phyloP scores from a whole-genome alignment of 805 yeast genomes.

The Peterozyma xylosa region DNA sequence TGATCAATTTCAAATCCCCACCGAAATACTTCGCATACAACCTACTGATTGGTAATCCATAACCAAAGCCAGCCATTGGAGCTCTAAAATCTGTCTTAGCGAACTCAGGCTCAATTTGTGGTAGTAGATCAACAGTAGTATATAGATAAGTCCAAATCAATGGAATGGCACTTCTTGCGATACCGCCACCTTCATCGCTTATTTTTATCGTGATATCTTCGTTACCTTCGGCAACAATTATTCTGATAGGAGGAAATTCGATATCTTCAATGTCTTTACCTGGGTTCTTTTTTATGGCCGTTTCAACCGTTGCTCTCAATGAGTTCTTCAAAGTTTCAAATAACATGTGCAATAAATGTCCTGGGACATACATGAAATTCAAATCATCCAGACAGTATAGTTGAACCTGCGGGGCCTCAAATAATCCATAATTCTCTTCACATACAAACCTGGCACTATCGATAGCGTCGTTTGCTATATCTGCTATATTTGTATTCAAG shows the following conservation, averaged over 20 bases:
- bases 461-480: slow-evolving; percentile 79
- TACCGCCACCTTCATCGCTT: slow-evolving; percentile 93
- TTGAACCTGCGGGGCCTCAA: slow-evolving; percentile 80
- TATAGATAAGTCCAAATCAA: slow-evolving; percentile 87
- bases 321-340: slow-evolving; percentile 86
- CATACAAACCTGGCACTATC: slow-evolving; percentile 88
- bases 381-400: slow-evolving; percentile 71
- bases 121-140: slow-evolving; percentile 76
- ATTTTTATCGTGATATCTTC: slow-evolving; percentile 89
- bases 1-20: slow-evolving; percentile 78
- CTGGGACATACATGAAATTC: slow-evolving; percentile 87
- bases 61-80: slow-evolving; percentile 93
- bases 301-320: slow-evolving; percentile 82
- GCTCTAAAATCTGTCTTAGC: slow-evolving; percentile 66
- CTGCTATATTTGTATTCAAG: slow-evolving; percentile 75
- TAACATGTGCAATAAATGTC: slow-evolving; percentile 85
- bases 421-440: slow-evolving; percentile 82
- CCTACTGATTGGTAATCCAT: slow-evolving; percentile 81
- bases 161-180: slow-evolving; percentile 76
- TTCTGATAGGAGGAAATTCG: slow-evolving; percentile 75
- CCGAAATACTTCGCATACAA: slow-evolving; percentile 87
- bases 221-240: slow-evolving; percentile 80
- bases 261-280: slow-evolving; percentile 49
- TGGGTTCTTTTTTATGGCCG: slow-evolving; percentile 52
- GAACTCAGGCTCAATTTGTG: slow-evolving; percentile 51